A percentile compares a stretch with the other conserved stretches of the same genome.
Conservation (phyloP, 345 rosid genomes). For the Microthlaspi erraticum region DNA sequence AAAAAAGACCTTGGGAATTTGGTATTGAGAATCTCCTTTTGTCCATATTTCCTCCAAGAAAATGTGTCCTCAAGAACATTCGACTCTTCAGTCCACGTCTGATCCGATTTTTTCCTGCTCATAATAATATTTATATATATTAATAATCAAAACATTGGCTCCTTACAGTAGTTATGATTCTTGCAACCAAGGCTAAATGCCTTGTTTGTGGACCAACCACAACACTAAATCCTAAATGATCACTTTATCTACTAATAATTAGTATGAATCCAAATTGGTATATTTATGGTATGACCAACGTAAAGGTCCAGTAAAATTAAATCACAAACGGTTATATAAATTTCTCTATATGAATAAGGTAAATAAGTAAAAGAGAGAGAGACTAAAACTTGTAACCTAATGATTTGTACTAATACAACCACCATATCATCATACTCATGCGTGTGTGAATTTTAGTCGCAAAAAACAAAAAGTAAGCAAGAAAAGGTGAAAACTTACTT, state of each 20-base stretch:
- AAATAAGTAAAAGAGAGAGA: conserved; percentile 9
- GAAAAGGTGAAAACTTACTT: conserved; percentile 51
- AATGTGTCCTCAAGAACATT: conserved; percentile 54
- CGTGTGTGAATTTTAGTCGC: not conserved
- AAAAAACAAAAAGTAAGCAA: not conserved
- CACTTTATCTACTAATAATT: not conserved
- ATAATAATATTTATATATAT: conserved; percentile 1
- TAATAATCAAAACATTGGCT: not conserved
- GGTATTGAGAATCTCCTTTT: conserved; percentile 71
- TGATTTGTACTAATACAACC: conserved; percentile 6
- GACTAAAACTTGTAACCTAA: not conserved
- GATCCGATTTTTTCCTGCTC: conserved; percentile 57
- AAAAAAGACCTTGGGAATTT: conserved; percentile 66
- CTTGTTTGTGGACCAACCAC: conserved; percentile 10
- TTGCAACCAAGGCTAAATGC: conserved; percentile 21
- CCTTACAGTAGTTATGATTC: conserved; percentile 6
- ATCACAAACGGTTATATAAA: not conserved
- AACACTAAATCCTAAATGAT: conserved; percentile 1
- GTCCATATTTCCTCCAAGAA: conserved; percentile 95
- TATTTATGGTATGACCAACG: not conserved
- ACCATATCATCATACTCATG: not conserved
- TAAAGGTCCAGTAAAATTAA: not conserved
- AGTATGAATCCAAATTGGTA: not conserved
- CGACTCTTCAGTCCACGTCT: conserved; percentile 48
- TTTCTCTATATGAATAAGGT: not conserved